Conservation (phyloP, 1,284 basidiomycete species). For the Trametes versicolor region DNA sequence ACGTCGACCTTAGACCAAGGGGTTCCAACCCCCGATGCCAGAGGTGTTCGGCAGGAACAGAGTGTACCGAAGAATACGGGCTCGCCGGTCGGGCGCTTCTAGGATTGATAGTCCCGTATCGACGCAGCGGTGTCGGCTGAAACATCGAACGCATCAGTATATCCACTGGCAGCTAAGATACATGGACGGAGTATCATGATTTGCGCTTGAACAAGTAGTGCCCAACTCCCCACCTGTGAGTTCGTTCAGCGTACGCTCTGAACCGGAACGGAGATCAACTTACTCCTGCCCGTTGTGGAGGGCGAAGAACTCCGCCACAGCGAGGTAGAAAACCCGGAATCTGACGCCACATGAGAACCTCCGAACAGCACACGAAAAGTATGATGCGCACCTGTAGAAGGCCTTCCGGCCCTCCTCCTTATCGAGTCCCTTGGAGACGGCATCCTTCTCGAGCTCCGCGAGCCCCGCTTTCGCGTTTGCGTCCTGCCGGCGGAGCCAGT, state of each 20-base stretch:
- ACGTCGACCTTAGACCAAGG: no score
- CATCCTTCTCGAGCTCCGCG: constrained; percentile 59
- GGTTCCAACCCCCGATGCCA: no score
- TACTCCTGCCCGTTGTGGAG: constrained; percentile 73
- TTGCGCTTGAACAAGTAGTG: constrained; percentile 61
- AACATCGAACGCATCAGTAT: no score
- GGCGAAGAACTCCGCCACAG: constrained; percentile 79
- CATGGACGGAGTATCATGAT: neutral
- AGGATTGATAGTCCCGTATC: no score
- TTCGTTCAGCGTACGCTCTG: neutral
- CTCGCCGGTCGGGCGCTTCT: no score
- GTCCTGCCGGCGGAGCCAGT: constrained; percentile 77
- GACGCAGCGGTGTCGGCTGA: neutral
- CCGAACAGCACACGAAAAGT: neutral
- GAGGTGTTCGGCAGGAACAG: no score
- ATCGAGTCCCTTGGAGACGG: constrained; percentile 55
- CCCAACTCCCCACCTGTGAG: constrained; percentile 60
- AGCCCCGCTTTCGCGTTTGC: constrained; percentile 55
- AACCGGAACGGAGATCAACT: constrained; percentile 38
- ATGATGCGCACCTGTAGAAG: constrained; percentile 58
- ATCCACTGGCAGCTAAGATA: no score
- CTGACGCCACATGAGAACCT: constrained; percentile 33
- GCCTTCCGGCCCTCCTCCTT: constrained; percentile 66
- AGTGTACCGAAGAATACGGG: no score
- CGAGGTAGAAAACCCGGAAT: constrained; percentile 81